Evolutionary conservation across 176 grass and related monocot genomes (phyloP).

Genomic region (Triticum turgidum): DNA sequence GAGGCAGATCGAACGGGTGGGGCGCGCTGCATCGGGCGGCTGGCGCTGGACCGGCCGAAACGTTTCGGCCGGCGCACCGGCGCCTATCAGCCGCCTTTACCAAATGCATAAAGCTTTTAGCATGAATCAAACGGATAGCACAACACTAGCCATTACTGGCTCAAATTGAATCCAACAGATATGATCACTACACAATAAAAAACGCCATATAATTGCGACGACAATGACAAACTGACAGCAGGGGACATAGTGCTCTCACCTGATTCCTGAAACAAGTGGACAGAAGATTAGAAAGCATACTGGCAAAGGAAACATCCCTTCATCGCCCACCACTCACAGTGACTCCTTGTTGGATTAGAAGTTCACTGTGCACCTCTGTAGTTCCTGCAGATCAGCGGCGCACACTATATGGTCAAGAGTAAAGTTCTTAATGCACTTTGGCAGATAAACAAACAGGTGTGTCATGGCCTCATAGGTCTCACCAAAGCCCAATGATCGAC

Average conservation of each 20-base stretch:
- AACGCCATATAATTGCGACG: neutral
- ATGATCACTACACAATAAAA: neutral
- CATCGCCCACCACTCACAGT: neutral
- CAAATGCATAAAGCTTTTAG: neutral
- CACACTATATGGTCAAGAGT: too few species aligned
- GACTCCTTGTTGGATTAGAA: neutral
- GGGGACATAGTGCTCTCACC: neutral
- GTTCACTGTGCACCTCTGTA: neutral
- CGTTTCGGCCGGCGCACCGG: too few species aligned
- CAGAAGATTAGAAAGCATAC: neutral
- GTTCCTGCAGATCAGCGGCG: too few species aligned
- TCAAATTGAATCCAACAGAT: neutral
- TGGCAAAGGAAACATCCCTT: neutral
- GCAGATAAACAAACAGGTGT: too few species aligned
- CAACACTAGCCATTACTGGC: neutral
- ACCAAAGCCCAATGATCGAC: too few species aligned
- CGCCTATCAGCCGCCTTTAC: too few species aligned
- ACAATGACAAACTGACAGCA: neutral
- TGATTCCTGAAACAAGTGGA: neutral
- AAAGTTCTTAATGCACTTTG: too few species aligned
- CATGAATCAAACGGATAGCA: neutral
- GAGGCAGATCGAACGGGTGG: too few species aligned
- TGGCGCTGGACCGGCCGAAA: too few species aligned
- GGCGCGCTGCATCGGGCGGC: too few species aligned
- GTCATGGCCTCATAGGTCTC: too few species aligned